Base-by-base conservation (phyloP, 2,329 filamentous ascomycete species). In the Fonsecaea multimorphosa region DNA sequence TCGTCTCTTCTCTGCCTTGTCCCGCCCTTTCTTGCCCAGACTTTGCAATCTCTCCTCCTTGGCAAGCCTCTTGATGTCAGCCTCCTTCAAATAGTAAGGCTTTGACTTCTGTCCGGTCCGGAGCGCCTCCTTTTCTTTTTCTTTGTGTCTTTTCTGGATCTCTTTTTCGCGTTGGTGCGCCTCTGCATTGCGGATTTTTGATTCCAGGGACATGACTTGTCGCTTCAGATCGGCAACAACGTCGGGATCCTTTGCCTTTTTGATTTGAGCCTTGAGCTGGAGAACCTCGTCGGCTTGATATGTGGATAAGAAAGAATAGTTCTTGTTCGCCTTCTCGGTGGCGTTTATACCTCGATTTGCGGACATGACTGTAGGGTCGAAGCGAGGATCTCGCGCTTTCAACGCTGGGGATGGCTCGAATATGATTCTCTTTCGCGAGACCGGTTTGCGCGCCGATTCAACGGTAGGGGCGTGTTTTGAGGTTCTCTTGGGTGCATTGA, bases 71-170 rank as follows among this genome's bases (percentile, higher is more conserved):
- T 95, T 96, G 83, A 95, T 87, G 80, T 97, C 94, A 74, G 89
- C 88, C 81, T 89, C 89, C 86, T 99, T 99, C 73, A 98, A 82
- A 79, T 92, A 98, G 80, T 93, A 99, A 0, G 95, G 94, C 76
- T 86, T 87, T 58, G 74, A 76, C 74, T 82, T 82, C 87, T 97
- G 97, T 67, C 95, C 95, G 80, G 96, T 87, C 73, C 88, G 88
- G 58, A 98, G 88, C 67, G 91, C 81, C 76, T 93, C 90, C 80
- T 92, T 93, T 83, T 99, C 95, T 77, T 88, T 85, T 79, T 86
- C 86, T 74, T 90, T 87, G 80, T 98, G 93, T 77, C 90, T 88
- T 52, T 87, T 83, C 61, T 94, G 73, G 49, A 98, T 80, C 64
- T 87, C 85, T 72, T 86, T 83, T 77, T 90, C 87, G 66, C 88